Evolutionary conservation across 1,139 yeast species (phyloP).

Genomic region (Candida smagusa): DNA sequence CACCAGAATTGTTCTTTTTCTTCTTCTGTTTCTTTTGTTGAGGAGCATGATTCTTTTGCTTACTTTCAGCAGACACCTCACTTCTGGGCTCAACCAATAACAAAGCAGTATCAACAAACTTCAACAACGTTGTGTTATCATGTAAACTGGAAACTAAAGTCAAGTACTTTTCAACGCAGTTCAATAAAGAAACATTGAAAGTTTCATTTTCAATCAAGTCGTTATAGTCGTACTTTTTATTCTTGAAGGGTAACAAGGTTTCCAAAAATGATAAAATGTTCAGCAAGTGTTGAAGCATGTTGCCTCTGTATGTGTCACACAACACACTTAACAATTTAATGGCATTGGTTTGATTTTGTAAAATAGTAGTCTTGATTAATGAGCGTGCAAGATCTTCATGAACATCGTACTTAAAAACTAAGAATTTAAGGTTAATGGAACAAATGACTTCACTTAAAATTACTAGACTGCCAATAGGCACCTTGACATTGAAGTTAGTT

Average conservation of each 20-base stretch:
- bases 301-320: conserved; percentile 40
- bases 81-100: conserved; percentile 42
- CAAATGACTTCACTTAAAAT: conserved; percentile 48
- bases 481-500: conserved; percentile 44
- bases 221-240: conserved; percentile 31
- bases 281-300: conserved; percentile 46
- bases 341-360: conserved; percentile 43
- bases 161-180: conserved; percentile 27
- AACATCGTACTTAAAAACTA: conserved; percentile 56
- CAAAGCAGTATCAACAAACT: conserved; percentile 47
- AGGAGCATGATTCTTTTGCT: conserved; percentile 14
- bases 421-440: conserved; percentile 51
- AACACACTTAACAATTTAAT: conserved; percentile 38
- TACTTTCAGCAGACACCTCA: conserved; percentile 11
- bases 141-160: conserved; percentile 28
- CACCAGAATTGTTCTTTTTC: conserved; percentile 41
- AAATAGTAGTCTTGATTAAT: conserved; percentile 39
- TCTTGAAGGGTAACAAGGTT: conserved; percentile 48
- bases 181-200: conserved; percentile 27
- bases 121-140: conserved; percentile 38
- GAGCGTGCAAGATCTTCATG: conserved; percentile 47
- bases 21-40: conserved; percentile 19
- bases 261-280: conserved; percentile 52
- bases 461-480: conserved; percentile 59
- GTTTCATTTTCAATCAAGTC: conserved; percentile 31